Evolutionary conservation across 176 grass and related monocot genomes (phyloP).

Genomic region (Cenchrus purpureus): DNA sequence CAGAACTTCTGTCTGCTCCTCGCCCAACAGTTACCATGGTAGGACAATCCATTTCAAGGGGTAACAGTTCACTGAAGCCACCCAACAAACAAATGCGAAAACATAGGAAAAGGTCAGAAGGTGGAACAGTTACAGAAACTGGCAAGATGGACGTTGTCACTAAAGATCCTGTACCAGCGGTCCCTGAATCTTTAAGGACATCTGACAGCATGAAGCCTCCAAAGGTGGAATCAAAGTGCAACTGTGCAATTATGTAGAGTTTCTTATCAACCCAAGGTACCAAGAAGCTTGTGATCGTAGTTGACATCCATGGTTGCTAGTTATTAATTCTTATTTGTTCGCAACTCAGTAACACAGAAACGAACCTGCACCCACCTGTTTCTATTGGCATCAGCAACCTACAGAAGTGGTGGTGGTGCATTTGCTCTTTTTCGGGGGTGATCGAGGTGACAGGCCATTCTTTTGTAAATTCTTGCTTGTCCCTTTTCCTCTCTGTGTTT

Average conservation of each 20-base stretch:
- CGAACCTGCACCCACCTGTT: slow-evolving; percentile 16
- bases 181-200: slow-evolving; percentile 49
- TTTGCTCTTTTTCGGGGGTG: background rate
- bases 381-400: background rate
- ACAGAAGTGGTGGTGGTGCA: slow-evolving; percentile 32
- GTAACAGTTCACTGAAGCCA: slow-evolving; percentile 42
- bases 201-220: slow-evolving; percentile 61
- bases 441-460: slow-evolving; percentile 7
- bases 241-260: slow-evolving; percentile 89
- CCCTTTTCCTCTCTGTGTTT: background rate
- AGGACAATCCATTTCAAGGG: slow-evolving; percentile 44
- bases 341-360: background rate
- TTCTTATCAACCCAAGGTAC: background rate
- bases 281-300: background rate
- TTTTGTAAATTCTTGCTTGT: slow-evolving; percentile 54
- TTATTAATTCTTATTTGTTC: background rate
- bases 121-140: slow-evolving; percentile 41
- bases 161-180: slow-evolving; percentile 43
- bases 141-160: slow-evolving; percentile 13
- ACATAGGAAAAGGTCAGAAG: slow-evolving; percentile 72
- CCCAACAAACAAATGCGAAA: slow-evolving; percentile 43
- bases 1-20: background rate
- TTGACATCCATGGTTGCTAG: background rate
- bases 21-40: slow-evolving; percentile 46
- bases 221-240: slow-evolving; percentile 95